Conservation (phyloP, 2,329 filamentous ascomycete species). For the Mycosphaerella arachidis region DNA sequence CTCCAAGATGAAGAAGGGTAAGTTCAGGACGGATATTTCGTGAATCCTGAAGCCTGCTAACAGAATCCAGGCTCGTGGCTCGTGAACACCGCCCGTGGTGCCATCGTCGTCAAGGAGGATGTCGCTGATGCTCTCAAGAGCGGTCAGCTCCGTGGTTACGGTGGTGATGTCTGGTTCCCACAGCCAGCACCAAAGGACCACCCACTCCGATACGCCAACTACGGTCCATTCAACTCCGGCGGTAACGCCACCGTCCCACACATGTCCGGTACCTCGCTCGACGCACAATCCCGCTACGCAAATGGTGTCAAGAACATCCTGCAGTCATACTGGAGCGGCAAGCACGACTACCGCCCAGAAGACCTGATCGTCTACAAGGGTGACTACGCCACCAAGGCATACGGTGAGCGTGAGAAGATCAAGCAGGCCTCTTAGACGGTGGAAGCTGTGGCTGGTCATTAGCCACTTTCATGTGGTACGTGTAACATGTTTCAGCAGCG, state of each 20-base stretch:
- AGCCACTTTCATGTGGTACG: neutral
- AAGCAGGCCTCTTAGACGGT: neutral
- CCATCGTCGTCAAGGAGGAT: constrained; percentile 99
- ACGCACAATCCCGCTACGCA: constrained; percentile 75
- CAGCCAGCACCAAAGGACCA: constrained; percentile 94
- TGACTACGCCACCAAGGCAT: constrained; percentile 92
- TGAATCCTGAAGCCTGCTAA: constrained; percentile 4
- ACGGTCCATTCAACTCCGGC: constrained; percentile 83
- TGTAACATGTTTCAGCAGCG: neutral
- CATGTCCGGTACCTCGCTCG: constrained; percentile 98
- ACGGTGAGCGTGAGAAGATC: constrained; percentile 59
- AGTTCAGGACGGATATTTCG: constrained; percentile 25
- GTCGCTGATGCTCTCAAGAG: constrained; percentile 88
- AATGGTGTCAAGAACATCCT: constrained; percentile 74
- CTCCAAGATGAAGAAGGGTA: constrained; percentile 96
- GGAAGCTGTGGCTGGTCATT: neutral
- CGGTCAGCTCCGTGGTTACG: constrained; percentile 87
- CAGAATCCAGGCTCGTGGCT: constrained; percentile 73
- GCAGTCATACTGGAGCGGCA: constrained; percentile 82
- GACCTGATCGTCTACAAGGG: constrained; percentile 87
- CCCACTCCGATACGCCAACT: constrained; percentile 74
- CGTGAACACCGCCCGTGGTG: constrained; percentile 96
- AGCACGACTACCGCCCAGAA: constrained; percentile 80
- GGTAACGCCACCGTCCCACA: constrained; percentile 98
- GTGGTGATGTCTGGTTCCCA: constrained; percentile 91